These are phyloP conservation scores for Graphilbum fragrans DNA, from an alignment of 2,329 filamentous ascomycete species.

Conservation along the genomic window DNA sequence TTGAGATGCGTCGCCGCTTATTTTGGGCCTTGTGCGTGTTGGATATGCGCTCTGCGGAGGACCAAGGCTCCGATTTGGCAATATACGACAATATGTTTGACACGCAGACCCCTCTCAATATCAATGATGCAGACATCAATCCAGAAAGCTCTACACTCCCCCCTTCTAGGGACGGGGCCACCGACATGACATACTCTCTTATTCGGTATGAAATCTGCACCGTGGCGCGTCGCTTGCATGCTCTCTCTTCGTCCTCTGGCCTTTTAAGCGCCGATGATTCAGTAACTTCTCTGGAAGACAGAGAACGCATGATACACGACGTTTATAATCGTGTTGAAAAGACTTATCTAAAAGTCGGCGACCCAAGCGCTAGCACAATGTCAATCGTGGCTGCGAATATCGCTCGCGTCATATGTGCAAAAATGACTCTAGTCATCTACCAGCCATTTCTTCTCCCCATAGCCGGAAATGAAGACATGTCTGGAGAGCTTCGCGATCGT, in stretches of 20 bases:
- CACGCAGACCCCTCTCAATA: constrained; percentile 41
- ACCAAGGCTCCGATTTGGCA: constrained; percentile 40
- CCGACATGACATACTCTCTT: constrained; percentile 36
- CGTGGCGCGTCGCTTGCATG: constrained; percentile 26
- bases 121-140: constrained; percentile 41
- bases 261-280: constrained; percentile 18
- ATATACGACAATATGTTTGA: constrained; percentile 35
- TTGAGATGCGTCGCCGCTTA: constrained; percentile 48
- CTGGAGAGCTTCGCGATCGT: constrained; percentile 19
- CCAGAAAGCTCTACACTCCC: constrained; percentile 35
- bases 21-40: constrained; percentile 51
- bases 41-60: constrained; percentile 47
- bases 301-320: constrained; percentile 22
- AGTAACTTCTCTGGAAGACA: constrained; percentile 25
- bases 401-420: constrained; percentile 36
- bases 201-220: constrained; percentile 30
- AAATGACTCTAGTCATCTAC: constrained; percentile 42
- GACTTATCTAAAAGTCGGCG: constrained; percentile 38
- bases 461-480: constrained; percentile 19
- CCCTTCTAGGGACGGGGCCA: constrained; percentile 33
- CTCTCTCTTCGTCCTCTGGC: constrained; percentile 20
- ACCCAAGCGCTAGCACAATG: constrained; percentile 30
- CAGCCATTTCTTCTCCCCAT: constrained; percentile 34
- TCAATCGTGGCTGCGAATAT: constrained; percentile 38
- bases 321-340: constrained; percentile 31